phyloP scores from a whole-genome alignment of 306 rosid species.

The Cicer bijugum region DNA sequence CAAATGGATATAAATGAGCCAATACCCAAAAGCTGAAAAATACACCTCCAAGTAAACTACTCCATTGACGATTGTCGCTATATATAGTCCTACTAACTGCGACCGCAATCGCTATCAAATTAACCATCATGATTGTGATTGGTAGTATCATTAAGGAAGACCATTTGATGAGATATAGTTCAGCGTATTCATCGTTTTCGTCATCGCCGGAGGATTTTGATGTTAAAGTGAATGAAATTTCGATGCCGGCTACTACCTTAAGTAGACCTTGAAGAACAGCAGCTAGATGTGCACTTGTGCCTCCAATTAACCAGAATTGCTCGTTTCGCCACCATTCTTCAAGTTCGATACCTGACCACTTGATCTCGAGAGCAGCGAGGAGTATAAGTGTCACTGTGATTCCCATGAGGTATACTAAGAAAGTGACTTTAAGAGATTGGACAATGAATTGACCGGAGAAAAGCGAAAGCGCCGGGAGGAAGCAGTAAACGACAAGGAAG shows the following conservation, averaged over 20 bases:
- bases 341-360: conserved; percentile 75
- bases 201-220: conserved; percentile 73
- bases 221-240: conserved; percentile 77
- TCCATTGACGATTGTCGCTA: conserved; percentile 57
- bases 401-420: conserved; percentile 69
- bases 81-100: conserved; percentile 66
- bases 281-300: conserved; percentile 83
- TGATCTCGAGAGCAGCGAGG: conserved; percentile 72
- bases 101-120: conserved; percentile 65
- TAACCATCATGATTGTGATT: conserved; percentile 67
- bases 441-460: conserved; percentile 73
- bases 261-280: conserved; percentile 81
- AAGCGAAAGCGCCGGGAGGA: conserved; percentile 83
- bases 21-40: conserved; percentile 85
- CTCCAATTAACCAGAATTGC: conserved; percentile 86
- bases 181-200: conserved; percentile 61
- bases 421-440: conserved; percentile 58
- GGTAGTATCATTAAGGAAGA: conserved; percentile 71
- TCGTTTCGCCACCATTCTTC: conserved; percentile 92
- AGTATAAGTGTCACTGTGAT: conserved; percentile 68
- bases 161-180: conserved; percentile 73
- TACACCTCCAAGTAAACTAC: conserved; percentile 68
- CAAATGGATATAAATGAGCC: conserved; percentile 77
- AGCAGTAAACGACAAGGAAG: conserved; percentile 78
- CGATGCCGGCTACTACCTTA: conserved; percentile 75